Evolutionary conservation across 495 filamentous ascomycete species (phyloP).

Genomic region (Penicillium flavigenum): DNA sequence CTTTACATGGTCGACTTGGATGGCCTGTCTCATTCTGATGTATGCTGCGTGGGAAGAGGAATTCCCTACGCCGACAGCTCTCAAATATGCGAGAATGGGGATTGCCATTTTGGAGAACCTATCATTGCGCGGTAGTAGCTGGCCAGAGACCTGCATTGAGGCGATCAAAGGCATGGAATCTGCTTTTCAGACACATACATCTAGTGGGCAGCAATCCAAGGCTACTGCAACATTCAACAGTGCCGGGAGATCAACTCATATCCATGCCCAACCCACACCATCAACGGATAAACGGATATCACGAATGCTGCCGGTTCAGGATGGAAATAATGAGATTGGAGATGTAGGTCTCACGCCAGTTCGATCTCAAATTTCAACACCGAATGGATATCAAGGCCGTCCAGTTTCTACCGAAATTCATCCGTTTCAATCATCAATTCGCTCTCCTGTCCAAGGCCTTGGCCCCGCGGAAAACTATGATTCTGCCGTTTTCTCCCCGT

Average conservation of each 20-base stretch:
- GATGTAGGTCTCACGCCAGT: slow-evolving; percentile 1
- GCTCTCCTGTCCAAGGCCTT: slow-evolving; percentile 1
- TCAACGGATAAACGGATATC: not conserved
- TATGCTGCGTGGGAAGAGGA: slow-evolving; percentile 46
- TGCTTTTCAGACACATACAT: slow-evolving; percentile 25
- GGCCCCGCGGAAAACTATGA: slow-evolving; percentile 6
- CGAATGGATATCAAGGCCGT: not conserved
- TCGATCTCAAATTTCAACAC: not conserved
- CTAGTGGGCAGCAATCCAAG: slow-evolving; percentile 4
- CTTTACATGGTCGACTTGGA: slow-evolving; percentile 51
- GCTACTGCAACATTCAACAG: not conserved
- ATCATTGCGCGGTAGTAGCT: slow-evolving; percentile 36
- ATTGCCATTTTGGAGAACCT: slow-evolving; percentile 38
- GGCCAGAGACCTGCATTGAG: slow-evolving; percentile 46
- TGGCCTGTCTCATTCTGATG: slow-evolving; percentile 49
- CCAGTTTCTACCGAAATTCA: not conserved
- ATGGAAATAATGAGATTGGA: not conserved
- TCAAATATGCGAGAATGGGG: slow-evolving; percentile 37
- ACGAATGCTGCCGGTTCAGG: not conserved
- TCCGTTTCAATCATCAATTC: not conserved
- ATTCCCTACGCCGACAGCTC: slow-evolving; percentile 30
- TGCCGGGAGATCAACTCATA: not conserved
- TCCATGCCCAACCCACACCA: not conserved
- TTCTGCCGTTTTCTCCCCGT: slow-evolving; percentile 11
- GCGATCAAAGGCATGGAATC: slow-evolving; percentile 41